Percentiles rank a stretch among this genome's conserved stretches.
These are phyloP conservation scores for Cryomyces minteri DNA, from an alignment of 495 filamentous ascomycete species.

Conservation along the genomic window DNA sequence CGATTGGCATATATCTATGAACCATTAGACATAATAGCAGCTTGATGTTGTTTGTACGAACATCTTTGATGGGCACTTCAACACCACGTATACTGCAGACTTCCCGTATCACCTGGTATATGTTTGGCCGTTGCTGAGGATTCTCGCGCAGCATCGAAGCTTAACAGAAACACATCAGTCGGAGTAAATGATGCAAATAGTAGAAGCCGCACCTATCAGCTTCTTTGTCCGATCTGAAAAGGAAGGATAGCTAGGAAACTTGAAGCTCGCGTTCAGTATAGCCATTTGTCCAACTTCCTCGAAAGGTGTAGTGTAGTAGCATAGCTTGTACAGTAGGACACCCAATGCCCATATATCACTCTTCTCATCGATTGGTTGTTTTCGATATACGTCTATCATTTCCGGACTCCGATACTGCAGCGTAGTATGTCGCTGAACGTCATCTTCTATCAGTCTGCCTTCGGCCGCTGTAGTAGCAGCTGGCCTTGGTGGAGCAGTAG, in stretches of 20 bases:
- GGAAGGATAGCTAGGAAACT: slow-evolving; percentile 67
- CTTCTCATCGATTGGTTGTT: slow-evolving; percentile 95
- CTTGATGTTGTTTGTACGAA: slow-evolving; percentile 25
- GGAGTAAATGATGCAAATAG: not conserved
- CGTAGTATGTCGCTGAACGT: slow-evolving; percentile 92
- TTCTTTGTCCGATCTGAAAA: slow-evolving; percentile 86
- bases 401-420: slow-evolving; percentile 95
- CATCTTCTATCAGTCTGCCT: slow-evolving; percentile 82
- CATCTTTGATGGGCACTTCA: slow-evolving; percentile 82
- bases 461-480: slow-evolving; percentile 73
- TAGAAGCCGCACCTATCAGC: slow-evolving; percentile 54
- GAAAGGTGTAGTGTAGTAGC: slow-evolving; percentile 98
- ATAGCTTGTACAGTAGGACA: slow-evolving; percentile 91
- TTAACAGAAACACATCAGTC: slow-evolving; percentile 15
- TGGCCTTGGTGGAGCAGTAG: slow-evolving; percentile 63
- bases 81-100: slow-evolving; percentile 76
- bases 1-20: slow-evolving; percentile 65
- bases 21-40: slow-evolving; percentile 7
- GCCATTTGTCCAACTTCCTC: slow-evolving; percentile 95
- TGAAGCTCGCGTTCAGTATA: slow-evolving; percentile 93
- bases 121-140: slow-evolving; percentile 68
- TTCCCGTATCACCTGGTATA: slow-evolving; percentile 80
- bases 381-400: slow-evolving; percentile 96
- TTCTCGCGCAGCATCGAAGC: slow-evolving; percentile 82
- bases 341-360: slow-evolving; percentile 97